phyloP scores from a whole-genome alignment of 2,329 filamentous ascomycete genomes.

The Aaosphaeria arxii region DNA sequence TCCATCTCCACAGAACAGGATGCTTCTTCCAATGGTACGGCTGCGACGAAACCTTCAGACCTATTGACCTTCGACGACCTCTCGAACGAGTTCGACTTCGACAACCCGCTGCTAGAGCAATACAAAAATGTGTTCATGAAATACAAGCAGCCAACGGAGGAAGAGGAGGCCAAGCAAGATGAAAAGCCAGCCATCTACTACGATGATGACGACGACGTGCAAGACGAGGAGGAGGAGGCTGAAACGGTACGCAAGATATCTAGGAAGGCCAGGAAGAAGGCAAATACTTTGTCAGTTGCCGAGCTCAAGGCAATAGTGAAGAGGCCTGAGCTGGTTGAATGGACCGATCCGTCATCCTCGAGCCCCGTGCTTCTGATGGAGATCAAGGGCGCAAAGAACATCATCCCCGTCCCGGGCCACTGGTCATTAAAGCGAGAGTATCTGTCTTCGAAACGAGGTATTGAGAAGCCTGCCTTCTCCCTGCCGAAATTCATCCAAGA shows the following conservation, averaged over 20 bases:
- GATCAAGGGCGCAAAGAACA: constrained; percentile 92
- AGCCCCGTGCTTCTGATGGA: constrained; percentile 88
- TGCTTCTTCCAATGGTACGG: constrained; percentile 29
- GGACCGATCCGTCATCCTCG: constrained; percentile 90
- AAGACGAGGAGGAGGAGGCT: constrained; percentile 72
- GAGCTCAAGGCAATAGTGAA: constrained; percentile 89
- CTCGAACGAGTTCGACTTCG: constrained; percentile 54
- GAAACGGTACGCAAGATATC: constrained; percentile 69
- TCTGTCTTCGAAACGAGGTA: constrained; percentile 90
- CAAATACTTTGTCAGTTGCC: constrained; percentile 89
- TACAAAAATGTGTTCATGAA: constrained; percentile 80
- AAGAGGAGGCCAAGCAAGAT: constrained; percentile 53
- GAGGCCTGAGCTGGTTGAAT: constrained; percentile 93
- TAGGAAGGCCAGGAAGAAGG: constrained; percentile 90
- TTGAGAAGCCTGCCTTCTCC: constrained; percentile 91
- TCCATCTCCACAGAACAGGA: constrained; percentile 30
- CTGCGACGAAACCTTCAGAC: constrained; percentile 47
- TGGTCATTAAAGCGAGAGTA: constrained; percentile 98
- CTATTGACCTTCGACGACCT: constrained; percentile 28
- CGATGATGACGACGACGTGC: constrained; percentile 80
- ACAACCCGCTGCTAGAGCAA: constrained; percentile 77
- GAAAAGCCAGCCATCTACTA: constrained; percentile 86
- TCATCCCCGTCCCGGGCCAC: constrained; percentile 89
- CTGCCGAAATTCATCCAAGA: constrained; percentile 96
- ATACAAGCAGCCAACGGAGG: constrained; percentile 59